Evolutionary conservation across 2,329 filamentous ascomycete genomes (phyloP).

Genomic region (Biscogniauxia marginata): DNA sequence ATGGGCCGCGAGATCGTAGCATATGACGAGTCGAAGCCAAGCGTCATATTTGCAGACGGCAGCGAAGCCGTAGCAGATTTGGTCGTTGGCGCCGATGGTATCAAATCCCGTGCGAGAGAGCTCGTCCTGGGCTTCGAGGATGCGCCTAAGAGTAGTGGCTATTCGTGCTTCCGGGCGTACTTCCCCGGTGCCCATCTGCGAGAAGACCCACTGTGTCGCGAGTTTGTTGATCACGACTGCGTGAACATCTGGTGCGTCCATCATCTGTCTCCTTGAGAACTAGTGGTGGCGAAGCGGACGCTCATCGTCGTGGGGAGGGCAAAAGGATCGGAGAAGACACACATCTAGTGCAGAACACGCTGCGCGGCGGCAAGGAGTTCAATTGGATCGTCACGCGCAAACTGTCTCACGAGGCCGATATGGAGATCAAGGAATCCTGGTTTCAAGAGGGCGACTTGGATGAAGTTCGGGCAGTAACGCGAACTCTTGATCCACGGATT

Average conservation of each 20-base stretch:
- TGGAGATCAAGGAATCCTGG: slow-evolving; percentile 47
- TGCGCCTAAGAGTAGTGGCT: slow-evolving; percentile 51
- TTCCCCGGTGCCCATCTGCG: slow-evolving; percentile 37
- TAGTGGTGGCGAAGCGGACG: neutral
- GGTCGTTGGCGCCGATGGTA: slow-evolving; percentile 51
- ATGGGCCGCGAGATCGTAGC: slow-evolving; percentile 40
- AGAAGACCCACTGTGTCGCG: slow-evolving; percentile 35
- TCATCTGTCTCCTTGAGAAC: neutral
- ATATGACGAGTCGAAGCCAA: slow-evolving; percentile 37
- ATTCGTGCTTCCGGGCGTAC: slow-evolving; percentile 52
- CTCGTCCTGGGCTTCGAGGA: slow-evolving; percentile 52
- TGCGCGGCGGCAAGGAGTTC: slow-evolving; percentile 42
- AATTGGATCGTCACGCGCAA: slow-evolving; percentile 49
- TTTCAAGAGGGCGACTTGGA: slow-evolving; percentile 47
- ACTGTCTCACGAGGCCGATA: slow-evolving; percentile 39
- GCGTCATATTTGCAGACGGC: slow-evolving; percentile 35
- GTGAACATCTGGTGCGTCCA: slow-evolving; percentile 40
- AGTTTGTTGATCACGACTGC: slow-evolving; percentile 43
- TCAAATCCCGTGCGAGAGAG: slow-evolving; percentile 46
- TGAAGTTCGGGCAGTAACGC: slow-evolving; percentile 38
- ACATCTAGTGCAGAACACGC: slow-evolving; percentile 44
- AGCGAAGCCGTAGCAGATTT: slow-evolving; percentile 43
- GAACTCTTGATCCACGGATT: slow-evolving; percentile 43
- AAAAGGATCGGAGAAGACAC: slow-evolving; percentile 41
- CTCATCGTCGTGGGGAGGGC: slow-evolving; percentile 3